Evolutionary conservation across 441 rosid species (phyloP), one percentile per base, ranked within the genome.

Genomic region (Melastoma candidum): DNA sequence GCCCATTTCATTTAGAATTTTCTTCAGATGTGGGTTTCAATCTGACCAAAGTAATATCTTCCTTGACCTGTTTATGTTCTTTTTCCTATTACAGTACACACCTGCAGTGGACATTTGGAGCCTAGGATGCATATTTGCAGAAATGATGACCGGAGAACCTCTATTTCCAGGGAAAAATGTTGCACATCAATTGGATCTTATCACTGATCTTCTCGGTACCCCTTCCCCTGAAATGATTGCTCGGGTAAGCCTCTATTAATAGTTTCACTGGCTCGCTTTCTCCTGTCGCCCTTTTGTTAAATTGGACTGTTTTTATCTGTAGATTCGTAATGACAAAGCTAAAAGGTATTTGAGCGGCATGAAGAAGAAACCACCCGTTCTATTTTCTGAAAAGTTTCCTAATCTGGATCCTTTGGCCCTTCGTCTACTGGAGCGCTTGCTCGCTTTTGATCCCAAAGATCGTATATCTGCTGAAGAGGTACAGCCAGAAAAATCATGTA

Each of bases 321-420:
- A 92, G 98, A 86, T 92, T 56, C 78, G 89, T 63, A 92, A 92
- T 70, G 97, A 85, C 61, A 92, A 88, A 73, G 98, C 98, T 68
- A 81, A 95, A 72, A 82, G 82, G 70, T 92, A 80, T 74, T 71
- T 92, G 70, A 73, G 74, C 64, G 75, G 78, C 82, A 77, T 88
- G 90, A 81, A 80, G 71, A 71, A 74, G 73, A 92, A 88, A 74
- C 67, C 57, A 44, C 78, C 89, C 41, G 67, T 82, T 75, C 94
- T 95, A 63, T 85, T 92, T 69, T 74, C 84, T 3, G 70, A 71
- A 56, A 85, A 78, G 50, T 78, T 92, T 72, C 95, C 87, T 13
- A 72, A 77, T 66, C 80, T 68, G 47, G 92, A 92, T 77, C 90
- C 89, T 60, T 57, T 68, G 74, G 97, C 97, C 61, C 76, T 92